Base-by-base conservation (phyloP, 2,329 filamentous ascomycete genomes). In the Neoscytalidium dimidiatum region DNA sequence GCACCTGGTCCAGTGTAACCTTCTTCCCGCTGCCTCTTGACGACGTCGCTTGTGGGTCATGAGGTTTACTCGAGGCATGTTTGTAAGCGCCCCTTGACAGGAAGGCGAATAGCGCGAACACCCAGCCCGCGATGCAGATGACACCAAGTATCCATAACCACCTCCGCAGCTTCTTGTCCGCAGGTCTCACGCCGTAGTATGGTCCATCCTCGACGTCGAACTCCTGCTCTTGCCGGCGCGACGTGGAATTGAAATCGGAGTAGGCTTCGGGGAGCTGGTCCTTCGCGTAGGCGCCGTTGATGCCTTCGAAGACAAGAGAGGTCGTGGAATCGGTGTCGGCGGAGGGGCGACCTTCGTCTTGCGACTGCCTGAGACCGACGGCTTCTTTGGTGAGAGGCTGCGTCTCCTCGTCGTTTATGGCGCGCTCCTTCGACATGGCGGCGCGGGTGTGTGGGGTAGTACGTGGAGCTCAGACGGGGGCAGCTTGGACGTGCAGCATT, bases 281-380 rank as follows among this genome's bases (percentile, higher is more conserved):
- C 69, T 70, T 74, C 67, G 67, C 67, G 68, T 67, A 83, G 75
- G 72, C 77, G 73, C 91, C 88, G 71, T 86, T 85, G 69, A 94
- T 84, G 68, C 90, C 87, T 69, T 95, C 91, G 74, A 95, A 91
- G 62, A 95, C 87, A 14, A 95, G 83, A 71, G 92, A 94, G 3
- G 90, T 93, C 11, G 92, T 94, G 35, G 92, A 95, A n/a, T 88
- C 88, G 44, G 90, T 90, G n/a, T 90, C 92, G 51, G 86, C 77
- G 3, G 91, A 92, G 67, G 84, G 85, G 62, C 74, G 73, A 5
- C 69, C 75, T 51, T 72, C 71, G 67, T 76, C 76, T 67, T 76
- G 72, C 65, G 76, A 77, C 66, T 68, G 66, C 66, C 72, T 73
- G 64, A 72, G 64, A 38, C 14, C 29, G 43, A 72, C 66, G 56